Evolutionary conservation across 2,329 filamentous ascomycete species (phyloP).

Genomic region (Endoconidiophora laricicola): DNA sequence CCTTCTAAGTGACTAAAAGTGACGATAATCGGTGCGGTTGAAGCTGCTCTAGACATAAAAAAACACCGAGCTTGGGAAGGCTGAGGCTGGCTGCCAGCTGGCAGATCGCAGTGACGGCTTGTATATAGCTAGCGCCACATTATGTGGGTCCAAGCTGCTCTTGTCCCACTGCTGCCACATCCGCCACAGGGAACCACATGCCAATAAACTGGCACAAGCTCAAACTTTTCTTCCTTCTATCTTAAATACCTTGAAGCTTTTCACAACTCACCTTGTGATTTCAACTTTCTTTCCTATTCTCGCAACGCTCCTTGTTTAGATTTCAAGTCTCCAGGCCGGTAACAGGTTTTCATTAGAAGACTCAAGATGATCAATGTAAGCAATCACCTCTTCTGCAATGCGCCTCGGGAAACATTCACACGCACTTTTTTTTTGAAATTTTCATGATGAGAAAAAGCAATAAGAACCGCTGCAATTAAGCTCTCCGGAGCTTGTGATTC

Average conservation of each 20-base stretch:
- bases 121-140: not conserved
- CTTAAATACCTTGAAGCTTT: no score
- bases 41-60: not conserved
- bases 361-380: constrained; percentile 14
- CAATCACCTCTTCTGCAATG: not conserved
- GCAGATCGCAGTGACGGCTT: not conserved
- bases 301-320: not conserved
- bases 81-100: constrained; percentile 1
- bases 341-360: no score
- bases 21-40: not conserved
- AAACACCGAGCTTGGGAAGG: constrained; percentile 1
- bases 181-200: constrained; percentile 7
- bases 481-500: constrained; percentile 28
- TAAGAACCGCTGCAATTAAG: constrained; percentile 37
- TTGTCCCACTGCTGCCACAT: not conserved
- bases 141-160: not conserved
- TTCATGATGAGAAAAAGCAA: constrained; percentile 24
- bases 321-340: not conserved
- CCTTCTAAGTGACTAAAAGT: no score
- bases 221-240: not conserved
- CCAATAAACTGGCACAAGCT: not conserved
- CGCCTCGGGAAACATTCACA: not conserved
- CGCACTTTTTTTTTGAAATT: constrained; percentile 6
- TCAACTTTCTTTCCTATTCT: no score
- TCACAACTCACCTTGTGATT: no score